A percentile compares a stretch with the other conserved stretches of the same genome.
Evolutionary conservation across 2,329 filamentous ascomycete genomes (phyloP).

Genomic region (Arthroderma sp.): DNA sequence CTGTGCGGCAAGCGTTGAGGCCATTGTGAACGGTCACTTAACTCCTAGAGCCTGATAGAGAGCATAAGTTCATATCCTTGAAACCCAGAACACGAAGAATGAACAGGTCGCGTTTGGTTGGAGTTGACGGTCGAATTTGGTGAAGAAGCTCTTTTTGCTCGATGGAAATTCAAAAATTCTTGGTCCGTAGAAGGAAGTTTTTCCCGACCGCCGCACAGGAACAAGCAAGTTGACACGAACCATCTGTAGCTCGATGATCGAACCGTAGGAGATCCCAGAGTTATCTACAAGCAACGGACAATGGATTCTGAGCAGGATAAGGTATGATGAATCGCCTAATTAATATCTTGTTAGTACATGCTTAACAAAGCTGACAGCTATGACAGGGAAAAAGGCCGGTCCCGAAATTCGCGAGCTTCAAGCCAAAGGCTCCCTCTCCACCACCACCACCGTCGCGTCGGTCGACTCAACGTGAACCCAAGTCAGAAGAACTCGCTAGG

Average conservation of each 20-base stretch:
- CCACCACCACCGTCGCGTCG: neutral
- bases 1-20: constrained; percentile 81
- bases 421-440: constrained; percentile 30
- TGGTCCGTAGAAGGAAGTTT: constrained; percentile 15
- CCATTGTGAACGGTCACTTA: constrained; percentile 41
- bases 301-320: constrained; percentile 25
- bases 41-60: no score
- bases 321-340: constrained; percentile 14
- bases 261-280: neutral
- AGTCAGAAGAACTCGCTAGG: no score
- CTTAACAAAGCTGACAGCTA: neutral
- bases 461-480: no score
- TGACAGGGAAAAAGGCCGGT: constrained; percentile 31
- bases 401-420: constrained; percentile 67
- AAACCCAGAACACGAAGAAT: no score
- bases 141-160: neutral
- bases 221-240: constrained; percentile 12
- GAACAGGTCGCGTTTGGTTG: no score
- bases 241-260: constrained; percentile 4
- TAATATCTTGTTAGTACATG: no score
- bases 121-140: no score
- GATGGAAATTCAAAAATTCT: constrained; percentile 12
- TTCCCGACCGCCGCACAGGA: constrained; percentile 12
- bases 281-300: constrained; percentile 3
- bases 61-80: no score